Percentiles rank a stretch among this genome's conserved stretches.
Evolutionary conservation across 2,329 filamentous ascomycete genomes (phyloP).

Genomic region (Xylariaceae sp.): DNA sequence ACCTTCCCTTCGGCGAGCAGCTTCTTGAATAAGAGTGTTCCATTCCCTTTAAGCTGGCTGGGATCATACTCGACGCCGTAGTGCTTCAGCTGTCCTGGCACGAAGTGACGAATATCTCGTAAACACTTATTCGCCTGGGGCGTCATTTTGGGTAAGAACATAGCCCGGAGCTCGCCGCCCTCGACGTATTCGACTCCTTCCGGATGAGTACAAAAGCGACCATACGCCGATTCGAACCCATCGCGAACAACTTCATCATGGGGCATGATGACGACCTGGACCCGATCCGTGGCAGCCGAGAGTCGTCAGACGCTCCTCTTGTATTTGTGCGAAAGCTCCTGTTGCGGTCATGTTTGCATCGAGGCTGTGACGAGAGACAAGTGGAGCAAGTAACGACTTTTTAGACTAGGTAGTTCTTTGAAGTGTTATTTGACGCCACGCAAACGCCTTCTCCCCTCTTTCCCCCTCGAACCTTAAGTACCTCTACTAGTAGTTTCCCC

Average conservation of each 20-base stretch:
- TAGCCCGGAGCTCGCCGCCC: constrained; percentile 2
- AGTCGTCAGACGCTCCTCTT: too few relatives aligned
- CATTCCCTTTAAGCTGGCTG: constrained; percentile 6
- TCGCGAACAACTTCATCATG: constrained; percentile 3
- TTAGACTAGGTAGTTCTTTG: too few relatives aligned
- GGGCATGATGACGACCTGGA: too few relatives aligned
- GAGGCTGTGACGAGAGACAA: too few relatives aligned
- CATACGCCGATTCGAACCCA: constrained; percentile 6
- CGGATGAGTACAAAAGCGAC: constrained; percentile 5
- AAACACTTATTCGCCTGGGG: constrained; percentile 4
- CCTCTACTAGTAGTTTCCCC: too few relatives aligned
- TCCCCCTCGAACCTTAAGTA: too few relatives aligned
- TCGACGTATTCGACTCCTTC: constrained; percentile 2
- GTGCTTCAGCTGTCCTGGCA: constrained; percentile 9
- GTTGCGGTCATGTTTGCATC: too few relatives aligned
- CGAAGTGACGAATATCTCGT: constrained; percentile 3
- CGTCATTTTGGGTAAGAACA: constrained; percentile 10
- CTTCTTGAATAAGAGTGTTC: constrained; percentile 10
- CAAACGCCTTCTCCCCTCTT: too few relatives aligned
- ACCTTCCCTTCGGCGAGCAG: constrained; percentile 7
- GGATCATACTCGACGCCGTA: constrained; percentile 10
- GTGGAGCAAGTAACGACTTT: too few relatives aligned
- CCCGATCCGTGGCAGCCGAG: too few relatives aligned
- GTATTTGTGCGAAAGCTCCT: too few relatives aligned
- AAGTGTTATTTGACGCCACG: too few relatives aligned